phyloP scores from a whole-genome alignment of 139 green algal genomes.

The Chlorella ohadii region DNA sequence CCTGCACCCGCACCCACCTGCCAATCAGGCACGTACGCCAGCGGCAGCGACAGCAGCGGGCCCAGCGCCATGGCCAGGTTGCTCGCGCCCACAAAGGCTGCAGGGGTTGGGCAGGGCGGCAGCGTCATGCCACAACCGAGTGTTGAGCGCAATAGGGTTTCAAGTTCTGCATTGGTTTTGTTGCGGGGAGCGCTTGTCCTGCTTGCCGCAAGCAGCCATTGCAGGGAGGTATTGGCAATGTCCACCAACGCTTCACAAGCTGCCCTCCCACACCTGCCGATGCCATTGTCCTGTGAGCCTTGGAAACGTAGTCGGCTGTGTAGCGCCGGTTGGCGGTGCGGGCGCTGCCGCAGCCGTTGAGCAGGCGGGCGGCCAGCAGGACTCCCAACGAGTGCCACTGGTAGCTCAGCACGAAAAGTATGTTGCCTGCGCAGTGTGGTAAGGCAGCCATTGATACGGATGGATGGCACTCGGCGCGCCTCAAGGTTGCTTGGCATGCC shows the following conservation, averaged over 20 bases:
- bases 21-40: constrained; percentile 40
- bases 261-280: constrained; percentile 38
- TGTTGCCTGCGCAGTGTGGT: not conserved
- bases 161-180: too few relatives aligned
- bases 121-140: too few relatives aligned
- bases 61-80: constrained; percentile 64
- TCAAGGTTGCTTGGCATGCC: too few relatives aligned
- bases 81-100: constrained; percentile 60
- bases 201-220: too few relatives aligned
- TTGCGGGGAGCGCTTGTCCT: too few relatives aligned
- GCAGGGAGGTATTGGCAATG: too few relatives aligned
- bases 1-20: too few relatives aligned
- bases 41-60: constrained; percentile 58
- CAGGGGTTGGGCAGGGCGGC: too few relatives aligned
- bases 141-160: too few relatives aligned
- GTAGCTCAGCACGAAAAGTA: constrained; percentile 37
- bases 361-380: constrained; percentile 52
- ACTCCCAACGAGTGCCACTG: constrained; percentile 43
- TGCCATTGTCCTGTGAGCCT: constrained; percentile 46
- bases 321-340: constrained; percentile 62
- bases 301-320: constrained; percentile 64
- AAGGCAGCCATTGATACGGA: too few relatives aligned
- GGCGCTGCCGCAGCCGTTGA: constrained; percentile 56
- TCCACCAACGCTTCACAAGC: not conserved
- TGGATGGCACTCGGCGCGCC: too few relatives aligned